Percentiles rank a stretch among this genome's conserved stretches.
phyloP scores from a whole-genome alignment of 257 asterid species.

The Paulownia fortunei region DNA sequence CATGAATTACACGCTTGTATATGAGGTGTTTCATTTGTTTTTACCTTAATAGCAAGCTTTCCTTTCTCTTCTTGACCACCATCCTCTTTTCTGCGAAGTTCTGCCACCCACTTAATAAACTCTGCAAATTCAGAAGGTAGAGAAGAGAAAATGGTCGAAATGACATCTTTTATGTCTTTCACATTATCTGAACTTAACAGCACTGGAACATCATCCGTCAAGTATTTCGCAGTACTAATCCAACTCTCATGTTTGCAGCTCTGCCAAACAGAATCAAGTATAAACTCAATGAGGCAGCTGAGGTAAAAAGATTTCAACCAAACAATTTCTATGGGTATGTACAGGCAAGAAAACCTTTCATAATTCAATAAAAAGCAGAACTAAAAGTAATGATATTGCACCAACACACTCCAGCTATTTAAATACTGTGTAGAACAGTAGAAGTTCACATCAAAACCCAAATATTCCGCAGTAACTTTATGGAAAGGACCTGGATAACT shows the following conservation, averaged over 20 bases:
- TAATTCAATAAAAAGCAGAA: too few species aligned
- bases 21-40: not conserved
- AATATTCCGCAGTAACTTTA: not conserved
- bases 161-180: constrained; percentile 46
- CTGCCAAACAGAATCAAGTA: constrained; percentile 37
- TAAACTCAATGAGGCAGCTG: constrained; percentile 22
- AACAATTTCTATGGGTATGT: not conserved
- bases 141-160: constrained; percentile 47
- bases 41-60: constrained; percentile 60
- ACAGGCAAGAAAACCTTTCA: too few species aligned
- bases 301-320: not conserved
- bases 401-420: not conserved
- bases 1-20: not conserved
- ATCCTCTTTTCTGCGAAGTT: constrained; percentile 57
- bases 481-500: not conserved
- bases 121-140: constrained; percentile 60
- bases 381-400: too few species aligned
- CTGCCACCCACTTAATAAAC: constrained; percentile 65
- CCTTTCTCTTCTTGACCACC: constrained; percentile 61
- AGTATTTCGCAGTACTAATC: constrained; percentile 54
- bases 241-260: constrained; percentile 77
- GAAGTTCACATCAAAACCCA: not conserved
- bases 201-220: constrained; percentile 58
- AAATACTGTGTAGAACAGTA: not conserved
- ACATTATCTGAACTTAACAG: constrained; percentile 50